Evolutionary conservation across 2,329 filamentous ascomycete genomes (phyloP).

Genomic region (Davidsoniella australis): DNA sequence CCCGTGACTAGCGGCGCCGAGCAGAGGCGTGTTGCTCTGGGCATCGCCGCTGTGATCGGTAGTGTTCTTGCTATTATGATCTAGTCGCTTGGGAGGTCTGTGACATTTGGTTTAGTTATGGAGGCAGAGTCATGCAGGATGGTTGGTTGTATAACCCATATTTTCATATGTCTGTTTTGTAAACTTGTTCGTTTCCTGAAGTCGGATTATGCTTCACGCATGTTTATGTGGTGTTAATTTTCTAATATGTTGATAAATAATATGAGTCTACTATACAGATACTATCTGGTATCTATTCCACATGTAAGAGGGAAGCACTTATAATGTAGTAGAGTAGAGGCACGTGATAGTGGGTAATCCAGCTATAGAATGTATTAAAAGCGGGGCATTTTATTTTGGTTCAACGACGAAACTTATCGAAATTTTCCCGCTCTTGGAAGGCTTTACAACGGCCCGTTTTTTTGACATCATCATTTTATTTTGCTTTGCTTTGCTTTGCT

Average conservation of each 20-base stretch:
- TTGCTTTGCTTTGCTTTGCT: not conserved
- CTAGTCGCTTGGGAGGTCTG: not conserved
- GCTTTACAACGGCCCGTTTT: not conserved
- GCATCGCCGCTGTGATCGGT: not conserved
- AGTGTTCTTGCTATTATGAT: constrained; percentile 2
- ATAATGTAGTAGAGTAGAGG: too few relatives aligned
- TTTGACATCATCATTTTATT: constrained; percentile 1
- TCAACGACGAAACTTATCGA: not conserved
- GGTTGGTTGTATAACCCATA: not conserved
- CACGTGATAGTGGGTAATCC: too few relatives aligned
- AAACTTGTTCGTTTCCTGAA: too few relatives aligned
- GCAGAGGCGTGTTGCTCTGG: not conserved
- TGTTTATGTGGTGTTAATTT: too few relatives aligned
- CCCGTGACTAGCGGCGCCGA: constrained; percentile 1
- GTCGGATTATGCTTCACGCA: too few relatives aligned
- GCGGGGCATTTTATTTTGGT: not conserved
- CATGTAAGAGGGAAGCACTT: too few relatives aligned
- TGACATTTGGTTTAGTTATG: too few relatives aligned
- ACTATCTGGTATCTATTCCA: too few relatives aligned
- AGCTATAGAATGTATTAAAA: not conserved
- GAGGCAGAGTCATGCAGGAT: not conserved
- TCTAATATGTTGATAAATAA: too few relatives aligned
- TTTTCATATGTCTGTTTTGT: too few relatives aligned
- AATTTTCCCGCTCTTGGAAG: not conserved
- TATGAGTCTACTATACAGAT: too few relatives aligned